phyloP scores from a whole-genome alignment of 257 asterid species.

The Gardenia jasminoides region DNA sequence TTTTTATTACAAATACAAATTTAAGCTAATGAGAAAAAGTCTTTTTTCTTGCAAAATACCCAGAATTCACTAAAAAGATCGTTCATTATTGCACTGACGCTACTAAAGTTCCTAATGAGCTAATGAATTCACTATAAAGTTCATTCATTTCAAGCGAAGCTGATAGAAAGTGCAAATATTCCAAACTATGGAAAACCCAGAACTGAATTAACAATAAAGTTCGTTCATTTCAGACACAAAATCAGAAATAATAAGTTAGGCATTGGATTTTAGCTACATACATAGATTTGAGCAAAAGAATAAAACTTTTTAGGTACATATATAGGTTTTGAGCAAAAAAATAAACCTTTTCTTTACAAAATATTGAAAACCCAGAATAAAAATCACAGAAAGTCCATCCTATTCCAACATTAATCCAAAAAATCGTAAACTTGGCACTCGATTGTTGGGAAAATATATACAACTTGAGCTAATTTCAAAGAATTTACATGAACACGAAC shows the following conservation, averaged over 20 bases:
- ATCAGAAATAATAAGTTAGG: neutral
- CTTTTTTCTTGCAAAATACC: neutral
- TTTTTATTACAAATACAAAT: too few relatives aligned
- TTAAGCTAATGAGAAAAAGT: too few relatives aligned
- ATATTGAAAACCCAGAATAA: neutral
- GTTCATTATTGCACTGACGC: neutral
- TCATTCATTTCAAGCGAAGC: neutral
- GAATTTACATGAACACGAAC: constrained; percentile 19
- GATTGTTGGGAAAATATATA: neutral
- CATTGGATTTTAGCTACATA: neutral
- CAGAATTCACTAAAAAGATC: neutral
- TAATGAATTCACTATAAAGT: neutral
- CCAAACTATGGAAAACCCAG: neutral
- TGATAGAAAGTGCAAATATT: neutral
- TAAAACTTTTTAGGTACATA: neutral
- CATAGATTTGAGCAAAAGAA: neutral
- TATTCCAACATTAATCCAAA: too few relatives aligned
- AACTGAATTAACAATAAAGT: neutral
- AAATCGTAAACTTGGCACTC: neutral
- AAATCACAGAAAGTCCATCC: neutral
- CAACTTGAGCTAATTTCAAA: neutral
- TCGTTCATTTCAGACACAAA: neutral
- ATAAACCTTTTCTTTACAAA: neutral
- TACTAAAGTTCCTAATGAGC: too few relatives aligned
- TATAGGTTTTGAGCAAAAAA: neutral